Base-by-base conservation (phyloP, 495 filamentous ascomycete genomes). In the Lentithecium fluviatile region DNA sequence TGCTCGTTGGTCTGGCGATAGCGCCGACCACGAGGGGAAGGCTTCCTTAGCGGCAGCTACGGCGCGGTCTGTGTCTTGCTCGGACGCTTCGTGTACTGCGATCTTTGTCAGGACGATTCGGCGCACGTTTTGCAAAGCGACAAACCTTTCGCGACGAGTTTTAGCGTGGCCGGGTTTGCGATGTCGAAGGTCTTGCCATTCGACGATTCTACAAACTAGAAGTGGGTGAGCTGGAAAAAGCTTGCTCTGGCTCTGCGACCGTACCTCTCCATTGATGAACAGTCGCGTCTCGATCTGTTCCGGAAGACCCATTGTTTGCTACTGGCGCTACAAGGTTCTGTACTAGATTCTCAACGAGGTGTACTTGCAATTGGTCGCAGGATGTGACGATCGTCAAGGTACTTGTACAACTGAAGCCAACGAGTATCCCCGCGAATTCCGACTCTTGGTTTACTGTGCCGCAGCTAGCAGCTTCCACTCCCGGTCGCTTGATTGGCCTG, bases 41-140 rank as follows among this genome's bases (percentile, higher is more conserved):
- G 85, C 83, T 4, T 76, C 76, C 56, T 81, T 79, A 25, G 85
- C 85, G 13, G 83, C 79, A 3, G 77, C 77, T 1, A 87, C 82
- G 13, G 84, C 83, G 1, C 65, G 69, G 69, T 87, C 78, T 60
- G 80, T 76, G 62, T 88, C 83, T 4, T 77, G 68, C 34, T 71
- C 72, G 13, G 65, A 77, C 12, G 82, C 80, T 65, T 79, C 76
- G 46, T 76, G 71, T 50, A 83, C 69, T 75, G 56, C 5, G 62
- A 26, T n/a, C 55, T 45, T 47, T 57, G 47, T 57, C 48, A 50
- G 40, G 3, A 25, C 1, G n/a, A 45, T 17, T 11, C 6, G n/a
- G 38, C 37, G 15, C 54, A 63, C 77, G 76, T 56, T 78, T 60
- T 13, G 75, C 76, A 23, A n/a, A n/a, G n/a, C 6, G n/a, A 43